Percentiles rank a stretch among this genome's conserved stretches.
Evolutionary conservation across 2,329 filamentous ascomycete species (phyloP).

Genomic region (Pseudocercospora fuligena): DNA sequence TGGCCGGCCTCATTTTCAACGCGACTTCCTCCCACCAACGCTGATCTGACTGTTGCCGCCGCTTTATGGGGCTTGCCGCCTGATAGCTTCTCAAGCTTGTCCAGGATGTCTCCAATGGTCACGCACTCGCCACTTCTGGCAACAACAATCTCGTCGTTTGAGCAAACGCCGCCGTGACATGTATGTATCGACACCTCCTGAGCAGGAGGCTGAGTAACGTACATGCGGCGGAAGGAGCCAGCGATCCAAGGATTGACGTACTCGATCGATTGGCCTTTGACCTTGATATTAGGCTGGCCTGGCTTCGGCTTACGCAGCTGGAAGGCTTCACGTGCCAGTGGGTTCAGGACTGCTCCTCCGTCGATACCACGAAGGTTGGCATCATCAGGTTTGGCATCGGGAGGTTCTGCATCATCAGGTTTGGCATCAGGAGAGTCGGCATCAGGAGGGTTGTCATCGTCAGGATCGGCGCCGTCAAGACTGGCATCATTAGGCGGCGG

Average conservation of each 20-base stretch:
- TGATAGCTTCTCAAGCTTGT: not conserved
- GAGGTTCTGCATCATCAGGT: too few relatives aligned
- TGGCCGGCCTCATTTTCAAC: too few relatives aligned
- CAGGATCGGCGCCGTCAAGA: too few relatives aligned
- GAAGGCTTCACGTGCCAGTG: not conserved
- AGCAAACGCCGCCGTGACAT: not conserved
- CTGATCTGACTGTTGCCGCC: not conserved
- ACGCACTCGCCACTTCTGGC: not conserved
- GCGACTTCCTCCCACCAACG: not conserved
- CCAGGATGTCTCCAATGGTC: not conserved
- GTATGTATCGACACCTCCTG: not conserved
- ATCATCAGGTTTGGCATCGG: too few relatives aligned
- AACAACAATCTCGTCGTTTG: not conserved
- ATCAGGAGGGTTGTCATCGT: too few relatives aligned
- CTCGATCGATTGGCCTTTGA: not conserved
- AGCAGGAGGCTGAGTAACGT: not conserved
- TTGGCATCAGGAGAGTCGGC: too few relatives aligned
- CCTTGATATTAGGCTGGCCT: not conserved
- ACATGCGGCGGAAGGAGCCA: not conserved
- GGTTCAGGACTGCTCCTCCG: not conserved
- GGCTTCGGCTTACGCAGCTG: not conserved
- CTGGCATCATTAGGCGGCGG: not conserved
- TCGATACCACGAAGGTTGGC: not conserved
- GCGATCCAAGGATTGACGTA: not conserved
- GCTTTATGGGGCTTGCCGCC: not conserved